Base-by-base conservation (phyloP, 306 rosid genomes). In the Quercus ilex region DNA sequence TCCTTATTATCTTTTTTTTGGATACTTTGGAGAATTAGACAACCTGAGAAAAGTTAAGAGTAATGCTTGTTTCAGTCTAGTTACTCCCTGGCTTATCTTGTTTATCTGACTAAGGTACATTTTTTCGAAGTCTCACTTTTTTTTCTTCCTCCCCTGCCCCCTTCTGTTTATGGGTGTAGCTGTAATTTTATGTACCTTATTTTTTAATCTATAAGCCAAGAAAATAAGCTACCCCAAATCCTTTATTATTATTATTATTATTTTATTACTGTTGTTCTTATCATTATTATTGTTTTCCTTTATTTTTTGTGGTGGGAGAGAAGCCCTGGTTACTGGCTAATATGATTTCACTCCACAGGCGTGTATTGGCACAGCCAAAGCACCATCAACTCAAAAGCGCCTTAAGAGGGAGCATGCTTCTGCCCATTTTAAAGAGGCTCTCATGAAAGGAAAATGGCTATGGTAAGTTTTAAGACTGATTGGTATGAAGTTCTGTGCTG, bases 371-470 rank as follows among this genome's bases (percentile, higher is more conserved):
- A 77, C 87, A 81, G 76, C 85, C 49, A 87, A 82, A 92, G 86
- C 87, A 31, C 77, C 88, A 74, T 84, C 89, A 83, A 78, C 86
- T 85, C 92, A 91, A 81, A 94, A 94, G 83, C 87, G 95, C 78
- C 84, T 85, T 58, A 94, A 90, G 90, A 88, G 90, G 86, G 97
- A 91, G 86, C 86, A 89, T 76, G 87, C 89, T 84, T 90, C 91
- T 83, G 81, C 65, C 74, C 86, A 90, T 79, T 74, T 94, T 70
- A 86, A 86, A 80, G 97, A 92, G 84, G 97, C 92, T 78, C 97
- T 92, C 81, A 82, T 78, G 84, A 63, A 85, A 81, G 99, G 99
- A 43, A 94, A 92, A 86, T 94, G 99, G 99, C 84, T 94, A 78
- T 92, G 99, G 99, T 94, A 92, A 90, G 86, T 81, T 80, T 41